Evolutionary conservation across 164 flowering plant genomes (phyloP).

Genomic region (Umbellularia californica): DNA sequence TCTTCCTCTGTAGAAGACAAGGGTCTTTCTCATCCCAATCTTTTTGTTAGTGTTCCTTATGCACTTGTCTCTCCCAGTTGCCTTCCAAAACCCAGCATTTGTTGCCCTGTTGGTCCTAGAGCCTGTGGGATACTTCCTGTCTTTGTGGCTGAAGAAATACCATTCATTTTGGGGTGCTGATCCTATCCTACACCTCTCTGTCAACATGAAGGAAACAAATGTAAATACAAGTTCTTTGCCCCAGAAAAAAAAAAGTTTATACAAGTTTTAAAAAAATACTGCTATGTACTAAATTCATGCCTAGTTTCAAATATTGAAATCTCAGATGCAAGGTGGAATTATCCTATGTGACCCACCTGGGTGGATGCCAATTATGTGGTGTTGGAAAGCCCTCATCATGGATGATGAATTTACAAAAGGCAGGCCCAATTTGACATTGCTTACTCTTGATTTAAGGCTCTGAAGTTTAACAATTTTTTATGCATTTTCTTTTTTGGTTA

Average conservation of each 20-base stretch:
- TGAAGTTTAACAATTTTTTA: too few species aligned
- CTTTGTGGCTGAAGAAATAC: conserved; percentile 99
- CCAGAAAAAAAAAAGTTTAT: not conserved
- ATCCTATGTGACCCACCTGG: too few species aligned
- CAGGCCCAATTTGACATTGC: too few species aligned
- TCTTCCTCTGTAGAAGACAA: conserved; percentile 86
- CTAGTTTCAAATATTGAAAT: not conserved
- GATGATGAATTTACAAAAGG: too few species aligned
- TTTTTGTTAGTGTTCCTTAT: conserved; percentile 77
- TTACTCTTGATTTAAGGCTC: too few species aligned
- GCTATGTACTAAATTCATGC: not conserved
- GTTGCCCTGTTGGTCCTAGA: conserved; percentile 93
- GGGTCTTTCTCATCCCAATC: conserved; percentile 96
- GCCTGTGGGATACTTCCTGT: conserved; percentile 93
- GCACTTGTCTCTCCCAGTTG: conserved; percentile 94
- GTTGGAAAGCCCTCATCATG: too few species aligned
- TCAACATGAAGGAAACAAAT: not conserved
- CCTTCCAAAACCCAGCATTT: conserved; percentile 93
- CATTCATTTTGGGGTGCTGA: conserved; percentile 94
- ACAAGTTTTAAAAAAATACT: not conserved
- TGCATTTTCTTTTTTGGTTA: too few species aligned
- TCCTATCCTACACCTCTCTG: conserved; percentile 87
- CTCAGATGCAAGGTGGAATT: too few species aligned
- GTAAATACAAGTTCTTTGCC: not conserved
- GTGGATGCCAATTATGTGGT: too few species aligned